phyloP scores from a whole-genome alignment of 148 eudicot genomes.

The Dysphania ambrosioides region DNA sequence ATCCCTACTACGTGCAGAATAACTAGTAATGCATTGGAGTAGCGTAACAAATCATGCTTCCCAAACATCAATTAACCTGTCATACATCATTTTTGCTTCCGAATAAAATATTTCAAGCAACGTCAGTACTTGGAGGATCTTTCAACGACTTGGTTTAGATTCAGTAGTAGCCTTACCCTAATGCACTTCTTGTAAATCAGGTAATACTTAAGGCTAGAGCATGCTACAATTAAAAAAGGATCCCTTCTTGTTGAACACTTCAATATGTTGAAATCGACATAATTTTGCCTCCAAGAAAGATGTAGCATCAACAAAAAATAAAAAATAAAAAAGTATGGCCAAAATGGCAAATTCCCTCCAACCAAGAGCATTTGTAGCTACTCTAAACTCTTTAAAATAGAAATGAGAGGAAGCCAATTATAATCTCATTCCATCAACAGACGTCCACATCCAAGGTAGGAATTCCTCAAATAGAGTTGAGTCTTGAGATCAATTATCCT shows the following conservation, averaged over 20 bases:
- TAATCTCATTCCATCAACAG: not conserved
- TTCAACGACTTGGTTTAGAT: not conserved
- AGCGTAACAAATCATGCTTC: not conserved
- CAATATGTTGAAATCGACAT: not conserved
- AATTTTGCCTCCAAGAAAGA: not conserved
- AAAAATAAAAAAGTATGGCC: too few relatives aligned
- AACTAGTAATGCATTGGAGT: not conserved
- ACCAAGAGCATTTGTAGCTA: not conserved
- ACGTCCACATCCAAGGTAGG: not conserved
- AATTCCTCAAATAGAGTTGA: not conserved
- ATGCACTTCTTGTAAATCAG: not conserved
- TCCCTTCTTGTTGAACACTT: not conserved
- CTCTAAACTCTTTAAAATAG: not conserved
- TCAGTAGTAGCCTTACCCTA: not conserved
- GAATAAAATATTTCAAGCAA: not conserved
- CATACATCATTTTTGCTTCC: not conserved
- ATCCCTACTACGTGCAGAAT: not conserved
- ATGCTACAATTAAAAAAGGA: not conserved
- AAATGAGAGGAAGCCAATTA: not conserved
- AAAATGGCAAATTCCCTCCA: too few relatives aligned
- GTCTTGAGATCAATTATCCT: not conserved
- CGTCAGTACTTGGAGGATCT: not conserved
- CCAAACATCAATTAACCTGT: not conserved
- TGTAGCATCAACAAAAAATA: too few relatives aligned
- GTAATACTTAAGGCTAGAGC: not conserved